phyloP scores from a whole-genome alignment of 352 stramenopile genomes.

The Pythium myriotylum region DNA sequence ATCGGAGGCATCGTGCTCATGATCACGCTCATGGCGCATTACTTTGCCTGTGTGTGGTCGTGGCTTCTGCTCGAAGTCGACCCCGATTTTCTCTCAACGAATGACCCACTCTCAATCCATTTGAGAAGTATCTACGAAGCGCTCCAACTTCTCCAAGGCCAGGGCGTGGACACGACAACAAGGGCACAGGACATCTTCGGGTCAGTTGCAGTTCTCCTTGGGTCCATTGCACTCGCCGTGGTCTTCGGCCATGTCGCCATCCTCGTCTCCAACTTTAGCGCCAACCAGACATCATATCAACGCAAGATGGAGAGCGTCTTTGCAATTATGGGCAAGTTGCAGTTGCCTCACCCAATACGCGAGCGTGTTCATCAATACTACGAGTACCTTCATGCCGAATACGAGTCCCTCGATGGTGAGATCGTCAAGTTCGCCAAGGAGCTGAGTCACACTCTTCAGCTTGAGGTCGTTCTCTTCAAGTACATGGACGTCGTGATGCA shows the following conservation, averaged over 20 bases:
- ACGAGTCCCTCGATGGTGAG: slow-evolving; percentile 62
- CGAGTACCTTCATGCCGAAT: slow-evolving; percentile 61
- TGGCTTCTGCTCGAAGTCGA: not conserved
- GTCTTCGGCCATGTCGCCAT: slow-evolving; percentile 68
- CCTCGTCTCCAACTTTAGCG: slow-evolving; percentile 60
- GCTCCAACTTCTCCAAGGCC: slow-evolving; percentile 54
- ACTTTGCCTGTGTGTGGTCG: slow-evolving; percentile 27
- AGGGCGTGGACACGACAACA: slow-evolving; percentile 37
- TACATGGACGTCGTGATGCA: slow-evolving; percentile 70
- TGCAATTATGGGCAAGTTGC: slow-evolving; percentile 52
- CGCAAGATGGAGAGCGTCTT: slow-evolving; percentile 70
- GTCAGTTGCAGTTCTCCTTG: slow-evolving; percentile 43
- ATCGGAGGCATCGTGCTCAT: slow-evolving; percentile 24
- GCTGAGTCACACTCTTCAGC: slow-evolving; percentile 51
- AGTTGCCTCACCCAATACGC: slow-evolving; percentile 46
- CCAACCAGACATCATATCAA: slow-evolving; percentile 52
- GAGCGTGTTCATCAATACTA: slow-evolving; percentile 75
- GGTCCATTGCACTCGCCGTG: slow-evolving; percentile 57
- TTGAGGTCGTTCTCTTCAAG: slow-evolving; percentile 72
- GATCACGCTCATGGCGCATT: slow-evolving; percentile 25
- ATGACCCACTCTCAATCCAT: not conserved
- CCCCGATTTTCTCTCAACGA: not conserved
- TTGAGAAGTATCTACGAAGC: slow-evolving; percentile 13
- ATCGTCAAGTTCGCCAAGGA: slow-evolving; percentile 60
- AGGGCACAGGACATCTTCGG: slow-evolving; percentile 44